A percentile compares a stretch with the other conserved stretches of the same genome.
These are phyloP conservation scores for Ophiostoma piceae DNA, from an alignment of 2,329 filamentous ascomycete species.

Conservation along the genomic window DNA sequence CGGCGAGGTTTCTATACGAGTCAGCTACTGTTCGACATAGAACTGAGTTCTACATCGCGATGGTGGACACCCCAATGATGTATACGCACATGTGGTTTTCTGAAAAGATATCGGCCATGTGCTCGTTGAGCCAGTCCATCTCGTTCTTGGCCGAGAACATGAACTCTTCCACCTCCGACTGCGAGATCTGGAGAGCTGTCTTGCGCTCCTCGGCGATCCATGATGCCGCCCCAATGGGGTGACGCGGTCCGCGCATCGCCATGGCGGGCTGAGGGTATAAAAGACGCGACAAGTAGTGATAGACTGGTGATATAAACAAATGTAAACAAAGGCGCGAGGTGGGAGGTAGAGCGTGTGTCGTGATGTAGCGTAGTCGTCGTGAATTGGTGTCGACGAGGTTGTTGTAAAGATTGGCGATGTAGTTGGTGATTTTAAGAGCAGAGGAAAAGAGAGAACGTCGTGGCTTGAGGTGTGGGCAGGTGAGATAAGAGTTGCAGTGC, in stretches of 20 bases:
- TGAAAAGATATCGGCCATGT: conserved; percentile 92
- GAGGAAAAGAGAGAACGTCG: background rate
- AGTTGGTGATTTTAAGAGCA: background rate
- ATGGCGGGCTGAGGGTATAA: conserved; percentile 27
- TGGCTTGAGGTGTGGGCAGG: conserved; percentile 7
- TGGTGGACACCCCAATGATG: background rate
- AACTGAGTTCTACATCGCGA: background rate
- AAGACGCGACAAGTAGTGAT: conserved; percentile 12
- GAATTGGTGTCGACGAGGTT: background rate
- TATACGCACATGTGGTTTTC: conserved; percentile 73
- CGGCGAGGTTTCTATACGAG: conserved; percentile 68
- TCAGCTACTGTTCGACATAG: background rate
- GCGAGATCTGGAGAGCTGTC: conserved; percentile 67
- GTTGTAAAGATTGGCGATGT: conserved; percentile 7
- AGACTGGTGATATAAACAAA: background rate
- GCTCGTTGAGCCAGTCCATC: conserved; percentile 96
- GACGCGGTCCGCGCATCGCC: conserved; percentile 52
- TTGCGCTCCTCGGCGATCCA: conserved; percentile 85
- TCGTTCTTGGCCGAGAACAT: conserved; percentile 88
- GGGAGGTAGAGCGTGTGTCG: background rate
- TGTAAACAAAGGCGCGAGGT: background rate
- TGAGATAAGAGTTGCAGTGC: conserved; percentile 15
- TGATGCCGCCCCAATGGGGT: conserved; percentile 70
- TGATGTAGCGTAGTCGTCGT: background rate
- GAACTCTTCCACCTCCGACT: conserved; percentile 87